Evolutionary conservation across 164 flowering plant species (phyloP), one percentile per base, ranked within the genome.

Genomic region (Umbilicus rupestris): DNA sequence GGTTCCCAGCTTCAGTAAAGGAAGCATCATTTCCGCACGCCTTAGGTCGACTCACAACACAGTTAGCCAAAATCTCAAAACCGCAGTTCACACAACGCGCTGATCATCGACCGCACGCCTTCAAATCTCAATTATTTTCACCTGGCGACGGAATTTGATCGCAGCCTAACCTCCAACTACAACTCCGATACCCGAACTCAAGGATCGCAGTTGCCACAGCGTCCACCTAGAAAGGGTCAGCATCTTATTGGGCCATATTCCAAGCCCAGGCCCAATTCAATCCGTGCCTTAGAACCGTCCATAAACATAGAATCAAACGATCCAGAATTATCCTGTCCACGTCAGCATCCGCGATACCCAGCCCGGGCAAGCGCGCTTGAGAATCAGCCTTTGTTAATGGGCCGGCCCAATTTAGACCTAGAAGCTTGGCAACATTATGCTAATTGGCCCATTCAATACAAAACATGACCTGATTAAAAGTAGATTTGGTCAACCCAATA

Each of bases 1-100:
- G 3, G 97, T 86, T 41, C 96, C 94, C 3, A 93, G 88, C 80
- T 93, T 93, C 67, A 88, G 57, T 2, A 87, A 24, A 3, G 98
- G 98, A 26, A 88, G 85, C 20, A 84, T 80, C 93, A 90, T 88
- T 64, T 3, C 19, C 24, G 52, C 52, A 46, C 52, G 1, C 19
- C 7, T 46, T 19, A 16, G 6, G 17, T 14, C 7, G 37, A 35
- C 0, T 35, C 37, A 35, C 37, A 35, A 33, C 3, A 33, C 37
- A 33, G 37, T 33, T 33, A 33, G 37, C 3, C 37, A 33, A 33
- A 33, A 33, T 33, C 37, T 33, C 37, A 33, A 33, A 33, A 33
- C 3, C 6, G 2, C 15, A 46, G 5, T 17, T 47, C 52, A 47
- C 6, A 47, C 20, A 1, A 19, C 26, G 19, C 19, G 0, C 22